These are phyloP conservation scores for Coemansia sp. DNA, from an alignment of 192 early-diverging fungal genomes.

Conservation along the genomic window DNA sequence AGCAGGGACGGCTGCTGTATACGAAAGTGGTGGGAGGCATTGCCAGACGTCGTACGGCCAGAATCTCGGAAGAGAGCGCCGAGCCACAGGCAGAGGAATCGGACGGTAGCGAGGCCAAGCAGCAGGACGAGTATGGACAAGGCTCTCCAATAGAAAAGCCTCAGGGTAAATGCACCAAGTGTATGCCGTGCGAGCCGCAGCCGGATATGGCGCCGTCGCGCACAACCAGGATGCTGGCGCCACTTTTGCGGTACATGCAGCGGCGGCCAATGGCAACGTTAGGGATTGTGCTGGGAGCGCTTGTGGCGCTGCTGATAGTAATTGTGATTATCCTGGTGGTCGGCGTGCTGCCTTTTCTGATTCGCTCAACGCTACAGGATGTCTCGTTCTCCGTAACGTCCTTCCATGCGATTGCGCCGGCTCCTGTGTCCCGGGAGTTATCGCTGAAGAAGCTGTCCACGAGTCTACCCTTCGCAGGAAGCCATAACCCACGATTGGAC, in stretches of 20 bases:
- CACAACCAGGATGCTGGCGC: constrained; percentile 12
- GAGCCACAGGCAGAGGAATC: neutral
- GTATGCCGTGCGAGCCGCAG: neutral
- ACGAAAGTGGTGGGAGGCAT: neutral
- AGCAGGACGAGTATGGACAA: neutral
- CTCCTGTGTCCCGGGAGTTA: constrained; percentile 23
- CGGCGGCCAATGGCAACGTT: constrained; percentile 28
- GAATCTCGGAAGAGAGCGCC: neutral
- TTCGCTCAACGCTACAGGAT: constrained; percentile 44
- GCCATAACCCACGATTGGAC: neutral
- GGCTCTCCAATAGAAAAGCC: neutral
- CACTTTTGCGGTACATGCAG: constrained; percentile 34
- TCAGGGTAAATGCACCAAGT: constrained; percentile 5
- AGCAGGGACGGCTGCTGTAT: neutral
- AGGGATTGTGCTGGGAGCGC: constrained; percentile 31
- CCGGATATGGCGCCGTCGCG: neutral
- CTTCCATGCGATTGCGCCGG: constrained; percentile 32
- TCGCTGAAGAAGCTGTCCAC: neutral
- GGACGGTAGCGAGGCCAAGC: constrained; percentile 4
- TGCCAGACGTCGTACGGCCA: neutral
- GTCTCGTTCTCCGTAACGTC: constrained; percentile 30
- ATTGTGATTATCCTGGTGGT: constrained; percentile 37
- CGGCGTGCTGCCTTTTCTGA: constrained; percentile 42
- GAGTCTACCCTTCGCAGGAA: neutral
- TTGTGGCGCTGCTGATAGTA: constrained; percentile 27